Conservation (phyloP, 768 basidiomycete species). For the Mycena epipterygia region DNA sequence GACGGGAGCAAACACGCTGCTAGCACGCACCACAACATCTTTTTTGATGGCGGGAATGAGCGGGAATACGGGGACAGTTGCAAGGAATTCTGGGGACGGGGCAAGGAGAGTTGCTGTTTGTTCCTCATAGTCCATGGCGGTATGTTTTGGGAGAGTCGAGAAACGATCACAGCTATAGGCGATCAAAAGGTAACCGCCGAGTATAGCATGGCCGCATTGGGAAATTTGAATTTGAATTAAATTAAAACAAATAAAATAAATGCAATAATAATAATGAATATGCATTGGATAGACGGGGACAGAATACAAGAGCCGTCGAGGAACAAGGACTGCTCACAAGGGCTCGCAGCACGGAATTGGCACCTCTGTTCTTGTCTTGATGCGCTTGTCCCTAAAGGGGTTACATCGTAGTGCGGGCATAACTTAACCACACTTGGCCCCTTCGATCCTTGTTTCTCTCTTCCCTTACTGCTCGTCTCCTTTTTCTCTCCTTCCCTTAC, state of each 20-base stretch:
- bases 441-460: conserved; percentile 48
- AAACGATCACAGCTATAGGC: background rate
- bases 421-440: background rate
- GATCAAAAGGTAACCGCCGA: too few species aligned
- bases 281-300: background rate
- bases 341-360: too few species aligned
- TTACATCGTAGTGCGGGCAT: too few species aligned
- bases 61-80: conserved; percentile 83
- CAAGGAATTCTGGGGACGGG: conserved; percentile 69
- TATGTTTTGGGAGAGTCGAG: background rate
- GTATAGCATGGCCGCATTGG: too few species aligned
- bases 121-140: conserved; percentile 57
- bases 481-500: too few species aligned
- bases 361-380: too few species aligned
- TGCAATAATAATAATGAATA: background rate
- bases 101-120: conserved; percentile 59
- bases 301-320: too few species aligned
- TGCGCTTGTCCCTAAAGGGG: too few species aligned
- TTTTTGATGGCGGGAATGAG: conserved; percentile 79
- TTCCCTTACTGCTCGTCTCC: conserved; percentile 49
- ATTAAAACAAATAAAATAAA: too few species aligned
- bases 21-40: conserved; percentile 75
- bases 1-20: background rate
- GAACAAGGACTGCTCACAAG: too few species aligned
- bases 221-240: too few species aligned